Evolutionary conservation across 73 alveolate genomes (phyloP).

Genomic region (Loxodes magnus): DNA sequence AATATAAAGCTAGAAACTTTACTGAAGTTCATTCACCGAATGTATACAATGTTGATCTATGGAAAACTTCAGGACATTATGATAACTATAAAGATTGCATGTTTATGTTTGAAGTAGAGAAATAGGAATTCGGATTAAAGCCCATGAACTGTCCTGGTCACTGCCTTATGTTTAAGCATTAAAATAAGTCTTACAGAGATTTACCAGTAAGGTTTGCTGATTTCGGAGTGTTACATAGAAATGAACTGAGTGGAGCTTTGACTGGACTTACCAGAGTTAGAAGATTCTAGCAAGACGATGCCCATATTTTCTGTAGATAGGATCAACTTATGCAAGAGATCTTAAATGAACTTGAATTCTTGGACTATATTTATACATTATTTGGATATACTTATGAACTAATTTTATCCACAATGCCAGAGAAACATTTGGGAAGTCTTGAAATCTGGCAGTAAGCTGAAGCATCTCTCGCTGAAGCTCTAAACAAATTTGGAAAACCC

Average conservation of each 20-base stretch:
- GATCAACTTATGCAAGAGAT: conserved; percentile 76
- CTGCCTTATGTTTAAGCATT: conserved; percentile 76
- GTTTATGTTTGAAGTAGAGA: conserved; percentile 90
- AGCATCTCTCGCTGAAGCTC: conserved; percentile 69
- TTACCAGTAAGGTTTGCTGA: conserved; percentile 98
- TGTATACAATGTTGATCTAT: conserved; percentile 82
- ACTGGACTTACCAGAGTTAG: conserved; percentile 98
- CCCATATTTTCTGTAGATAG: conserved; percentile 97
- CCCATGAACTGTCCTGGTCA: conserved; percentile 99
- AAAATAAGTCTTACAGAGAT: conserved; percentile 94
- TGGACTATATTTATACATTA: background rate
- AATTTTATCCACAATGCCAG: conserved; percentile 92
- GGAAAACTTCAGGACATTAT: conserved; percentile 99
- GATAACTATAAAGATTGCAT: conserved; percentile 96
- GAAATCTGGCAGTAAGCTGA: conserved; percentile 97
- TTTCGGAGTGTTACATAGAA: conserved; percentile 99
- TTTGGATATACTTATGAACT: conserved; percentile 86
- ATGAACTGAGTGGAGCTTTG: conserved; percentile 97
- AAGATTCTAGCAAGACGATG: conserved; percentile 97
- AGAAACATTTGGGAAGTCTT: conserved; percentile 76
- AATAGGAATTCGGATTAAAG: conserved; percentile 95
- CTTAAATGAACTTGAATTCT: background rate
- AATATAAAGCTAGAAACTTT: conserved; percentile 94
- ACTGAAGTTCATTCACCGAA: conserved; percentile 97
- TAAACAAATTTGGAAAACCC: conserved; percentile 92